Evolutionary conservation across 768 basidiomycete species (phyloP).

Genomic region (Lentinula boryana): DNA sequence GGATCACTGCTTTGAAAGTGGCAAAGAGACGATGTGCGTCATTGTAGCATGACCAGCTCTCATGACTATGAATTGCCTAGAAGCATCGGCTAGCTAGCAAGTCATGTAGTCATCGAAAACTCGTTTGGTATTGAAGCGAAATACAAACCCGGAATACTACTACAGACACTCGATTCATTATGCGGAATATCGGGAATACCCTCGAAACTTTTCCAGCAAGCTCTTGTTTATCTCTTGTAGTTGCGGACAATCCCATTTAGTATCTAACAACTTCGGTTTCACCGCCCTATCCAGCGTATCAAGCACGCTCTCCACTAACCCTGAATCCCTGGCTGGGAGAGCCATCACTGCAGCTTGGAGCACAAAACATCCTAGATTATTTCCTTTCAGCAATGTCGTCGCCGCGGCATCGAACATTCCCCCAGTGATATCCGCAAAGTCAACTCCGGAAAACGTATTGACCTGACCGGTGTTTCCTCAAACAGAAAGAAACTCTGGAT

Average conservation of each 20-base stretch:
- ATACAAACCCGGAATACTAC: too few species aligned
- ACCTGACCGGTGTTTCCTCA: constrained; percentile 1
- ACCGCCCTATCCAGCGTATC: not conserved
- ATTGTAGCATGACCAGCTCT: too few species aligned
- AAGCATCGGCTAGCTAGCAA: not conserved
- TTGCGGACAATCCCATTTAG: not conserved
- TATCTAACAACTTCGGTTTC: not conserved
- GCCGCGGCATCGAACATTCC: not conserved
- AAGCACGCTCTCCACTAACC: not conserved
- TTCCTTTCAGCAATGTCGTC: not conserved
- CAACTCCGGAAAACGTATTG: constrained; percentile 2
- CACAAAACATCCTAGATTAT: not conserved
- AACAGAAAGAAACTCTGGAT: constrained; percentile 6
- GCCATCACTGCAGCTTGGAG: not conserved
- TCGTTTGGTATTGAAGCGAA: too few species aligned
- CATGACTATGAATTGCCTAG: not conserved
- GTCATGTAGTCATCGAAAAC: too few species aligned
- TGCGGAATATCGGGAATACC: not conserved
- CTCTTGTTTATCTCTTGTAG: not conserved
- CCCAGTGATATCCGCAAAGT: constrained; percentile 2
- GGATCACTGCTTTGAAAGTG: too few species aligned
- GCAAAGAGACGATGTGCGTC: not conserved
- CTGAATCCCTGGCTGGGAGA: not conserved
- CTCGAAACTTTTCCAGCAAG: not conserved
- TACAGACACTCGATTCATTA: not conserved